Base-by-base conservation (phyloP, 2,329 filamentous ascomycete genomes). In the Phaeosphaeriaceae sp. region DNA sequence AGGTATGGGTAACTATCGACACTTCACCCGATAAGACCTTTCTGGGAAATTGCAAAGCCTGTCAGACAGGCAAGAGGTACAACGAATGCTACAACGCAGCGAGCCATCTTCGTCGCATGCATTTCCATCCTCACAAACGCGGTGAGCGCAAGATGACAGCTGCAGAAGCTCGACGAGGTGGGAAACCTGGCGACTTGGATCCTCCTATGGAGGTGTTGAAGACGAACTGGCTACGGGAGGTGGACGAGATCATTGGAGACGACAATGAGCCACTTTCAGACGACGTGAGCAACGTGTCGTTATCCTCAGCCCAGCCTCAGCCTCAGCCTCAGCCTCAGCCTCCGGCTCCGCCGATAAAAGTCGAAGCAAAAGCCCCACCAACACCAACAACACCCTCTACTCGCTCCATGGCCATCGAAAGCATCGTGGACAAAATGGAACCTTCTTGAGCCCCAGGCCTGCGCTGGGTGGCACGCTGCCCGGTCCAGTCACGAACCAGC, bases 21-120 rank as follows among this genome's bases (percentile, higher is more conserved):
- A 83, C 82, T 23, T 77, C 83, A 73, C 68, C 81, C 58, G 72
- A 84, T 76, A 73, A 81, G 82, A 73, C 81, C 71, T 87, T 92
- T 32, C 82, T 97, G 17, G 79, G 80, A 23, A 88, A 89, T 56
- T 96, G 92, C 82, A 96, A 96, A 74, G 83, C 88, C 26, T 97
- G 93, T 72, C 82, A 82, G 42, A 81, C 81, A 15, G 78, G 82
- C 44, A 96, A 96, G 78, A 83, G 83, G 58, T 97, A 97, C 63
- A 89, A 89, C 11, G 90, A 89, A 26, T 94, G 96, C 75, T 97
- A 97, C 74, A 97, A 97, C 64, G 92, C 92, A 0, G 92, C 91
- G 0, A 92, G 91, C 3, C 93, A 97, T 71, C 82, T 97, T 17
- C 83, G 92, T 26, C 86, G 92, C 42, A 89, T 89, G 8, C 93